Conservation (phyloP, 176 grass and related monocot species). For the Juncus effusus region DNA sequence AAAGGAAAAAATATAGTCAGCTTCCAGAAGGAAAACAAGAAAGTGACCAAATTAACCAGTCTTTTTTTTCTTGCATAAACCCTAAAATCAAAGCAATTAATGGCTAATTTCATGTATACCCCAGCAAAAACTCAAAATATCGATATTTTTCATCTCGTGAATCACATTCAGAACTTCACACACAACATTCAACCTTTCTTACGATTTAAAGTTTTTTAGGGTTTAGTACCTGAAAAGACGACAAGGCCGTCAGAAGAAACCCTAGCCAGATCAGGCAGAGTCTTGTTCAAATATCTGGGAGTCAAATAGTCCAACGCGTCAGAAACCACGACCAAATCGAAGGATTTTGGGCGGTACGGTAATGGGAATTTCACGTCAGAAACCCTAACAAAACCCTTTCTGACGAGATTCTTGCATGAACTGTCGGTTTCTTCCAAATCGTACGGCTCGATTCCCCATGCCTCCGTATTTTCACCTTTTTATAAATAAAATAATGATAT, state of each 20-base stretch:
- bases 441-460: constrained; percentile 95
- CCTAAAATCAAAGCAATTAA: too few relatives aligned
- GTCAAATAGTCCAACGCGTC: constrained; percentile 94
- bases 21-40: too few relatives aligned
- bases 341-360: constrained; percentile 91
- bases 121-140: too few relatives aligned
- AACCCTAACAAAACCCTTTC: constrained; percentile 86
- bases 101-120: too few relatives aligned
- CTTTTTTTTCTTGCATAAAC: background rate
- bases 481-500: background rate
- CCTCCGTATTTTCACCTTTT: constrained; percentile 49
- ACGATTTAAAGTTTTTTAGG: background rate
- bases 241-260: constrained; percentile 83
- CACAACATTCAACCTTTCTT: background rate
- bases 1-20: too few relatives aligned
- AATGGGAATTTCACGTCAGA: constrained; percentile 88
- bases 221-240: constrained; percentile 70
- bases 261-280: constrained; percentile 89
- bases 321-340: constrained; percentile 91
- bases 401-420: constrained; percentile 91
- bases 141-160: too few relatives aligned
- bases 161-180: too few relatives aligned
- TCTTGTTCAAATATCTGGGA: constrained; percentile 94
- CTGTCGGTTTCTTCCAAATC: constrained; percentile 91
- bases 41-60: background rate